These are phyloP conservation scores for Chlamydomonas asymmetrica DNA, from an alignment of 139 green algal genomes.

Conservation along the genomic window DNA sequence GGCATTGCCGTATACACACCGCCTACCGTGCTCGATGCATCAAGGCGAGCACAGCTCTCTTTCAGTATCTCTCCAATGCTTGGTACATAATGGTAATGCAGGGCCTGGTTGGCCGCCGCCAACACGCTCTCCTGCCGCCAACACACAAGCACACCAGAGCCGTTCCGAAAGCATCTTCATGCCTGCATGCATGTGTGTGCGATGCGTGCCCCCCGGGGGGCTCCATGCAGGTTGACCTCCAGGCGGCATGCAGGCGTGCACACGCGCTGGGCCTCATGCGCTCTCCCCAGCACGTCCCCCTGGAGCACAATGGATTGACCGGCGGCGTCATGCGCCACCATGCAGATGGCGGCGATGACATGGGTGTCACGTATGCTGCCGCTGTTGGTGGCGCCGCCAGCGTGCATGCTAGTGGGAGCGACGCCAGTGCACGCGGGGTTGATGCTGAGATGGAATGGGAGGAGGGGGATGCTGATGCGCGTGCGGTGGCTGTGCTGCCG, in stretches of 20 bases:
- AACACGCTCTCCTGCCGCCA: too few relatives aligned
- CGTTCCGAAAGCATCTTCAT: too few relatives aligned
- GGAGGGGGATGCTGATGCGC: neutral
- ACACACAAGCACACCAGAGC: too few relatives aligned
- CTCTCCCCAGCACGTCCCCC: too few relatives aligned
- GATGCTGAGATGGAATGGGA: neutral
- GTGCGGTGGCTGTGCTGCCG: conserved; percentile 8
- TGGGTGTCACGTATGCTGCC: neutral
- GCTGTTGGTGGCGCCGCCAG: too few relatives aligned
- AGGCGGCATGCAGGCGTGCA: too few relatives aligned
- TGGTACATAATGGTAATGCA: neutral
- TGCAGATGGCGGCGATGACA: neutral
- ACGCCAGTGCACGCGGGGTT: too few relatives aligned
- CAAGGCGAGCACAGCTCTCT: neutral
- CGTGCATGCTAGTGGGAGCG: neutral
- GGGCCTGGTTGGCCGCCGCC: too few relatives aligned
- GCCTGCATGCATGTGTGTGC: too few relatives aligned
- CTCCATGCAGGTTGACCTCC: too few relatives aligned
- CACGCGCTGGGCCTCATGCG: too few relatives aligned
- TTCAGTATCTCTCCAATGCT: neutral
- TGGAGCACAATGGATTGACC: neutral
- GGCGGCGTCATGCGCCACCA: neutral
- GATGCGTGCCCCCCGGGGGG: too few relatives aligned
- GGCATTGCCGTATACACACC: neutral
- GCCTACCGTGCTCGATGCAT: neutral